Conservation (phyloP, 108 stramenopile genomes). For the Skeletonema menzelii region DNA sequence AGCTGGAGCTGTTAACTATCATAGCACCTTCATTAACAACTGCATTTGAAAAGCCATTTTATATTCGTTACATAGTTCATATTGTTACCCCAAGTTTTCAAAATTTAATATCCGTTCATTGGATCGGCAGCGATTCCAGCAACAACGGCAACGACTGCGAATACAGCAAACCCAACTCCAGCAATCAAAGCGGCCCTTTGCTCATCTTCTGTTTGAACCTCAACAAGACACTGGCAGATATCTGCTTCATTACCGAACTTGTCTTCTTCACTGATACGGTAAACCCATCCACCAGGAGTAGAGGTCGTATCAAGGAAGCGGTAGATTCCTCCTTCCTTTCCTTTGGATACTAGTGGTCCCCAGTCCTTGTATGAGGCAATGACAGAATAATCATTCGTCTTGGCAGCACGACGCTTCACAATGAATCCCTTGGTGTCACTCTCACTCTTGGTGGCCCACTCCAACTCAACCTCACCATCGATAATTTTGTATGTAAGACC, state of each 20-base stretch:
- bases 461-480: constrained; percentile 75
- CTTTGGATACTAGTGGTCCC: constrained; percentile 79
- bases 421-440: constrained; percentile 77
- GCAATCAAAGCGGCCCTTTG: constrained; percentile 81
- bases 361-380: constrained; percentile 74
- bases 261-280: constrained; percentile 84
- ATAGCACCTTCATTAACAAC: neutral
- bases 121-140: constrained; percentile 84
- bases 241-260: constrained; percentile 68
- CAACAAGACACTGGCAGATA: constrained; percentile 85
- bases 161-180: constrained; percentile 65
- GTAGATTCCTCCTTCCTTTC: constrained; percentile 75
- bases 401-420: constrained; percentile 83
- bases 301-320: constrained; percentile 65
- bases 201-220: constrained; percentile 87
- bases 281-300: constrained; percentile 85
- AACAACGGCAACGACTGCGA: constrained; percentile 66
- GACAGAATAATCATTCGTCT: constrained; percentile 69
- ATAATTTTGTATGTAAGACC: constrained; percentile 76
- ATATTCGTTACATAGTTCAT: neutral
- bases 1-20: no score
- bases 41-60: neutral
- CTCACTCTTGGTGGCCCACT: constrained; percentile 83
- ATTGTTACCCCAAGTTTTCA: neutral
- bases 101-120: constrained; percentile 31